Evolutionary conservation across 2,329 filamentous ascomycete genomes (phyloP).

Genomic region (Teratosphaeria epicoccoides): DNA sequence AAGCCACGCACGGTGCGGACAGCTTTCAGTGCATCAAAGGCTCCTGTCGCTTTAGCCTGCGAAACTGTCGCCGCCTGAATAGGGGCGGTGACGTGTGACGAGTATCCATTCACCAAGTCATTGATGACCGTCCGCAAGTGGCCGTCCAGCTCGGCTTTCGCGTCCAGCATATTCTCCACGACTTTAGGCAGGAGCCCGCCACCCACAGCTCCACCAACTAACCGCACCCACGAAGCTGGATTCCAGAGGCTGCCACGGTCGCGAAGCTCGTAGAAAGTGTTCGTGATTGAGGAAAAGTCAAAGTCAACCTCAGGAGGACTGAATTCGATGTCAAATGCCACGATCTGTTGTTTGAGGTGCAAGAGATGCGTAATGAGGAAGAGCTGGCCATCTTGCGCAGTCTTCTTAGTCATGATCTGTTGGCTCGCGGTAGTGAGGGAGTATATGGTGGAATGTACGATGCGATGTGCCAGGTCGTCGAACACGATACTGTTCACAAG

Average conservation of each 20-base stretch:
- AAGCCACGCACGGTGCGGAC: slow-evolving; percentile 39
- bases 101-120: slow-evolving; percentile 52
- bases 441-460: slow-evolving; percentile 80
- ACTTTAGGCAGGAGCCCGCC: slow-evolving; percentile 51
- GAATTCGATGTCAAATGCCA: slow-evolving; percentile 87
- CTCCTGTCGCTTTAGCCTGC: slow-evolving; percentile 7
- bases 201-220: slow-evolving; percentile 37
- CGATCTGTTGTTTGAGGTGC: slow-evolving; percentile 87
- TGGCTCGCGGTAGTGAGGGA: slow-evolving; percentile 67
- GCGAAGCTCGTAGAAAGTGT: slow-evolving; percentile 57
- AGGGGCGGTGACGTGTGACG: slow-evolving; percentile 45
- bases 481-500: slow-evolving; percentile 60
- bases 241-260: slow-evolving; percentile 57
- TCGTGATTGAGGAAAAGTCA: slow-evolving; percentile 55
- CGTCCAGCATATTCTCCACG: slow-evolving; percentile 61
- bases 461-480: slow-evolving; percentile 63
- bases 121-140: slow-evolving; percentile 53
- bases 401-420: slow-evolving; percentile 52
- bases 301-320: slow-evolving; percentile 54
- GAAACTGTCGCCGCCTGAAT: slow-evolving; percentile 22
- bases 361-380: slow-evolving; percentile 94
- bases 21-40: slow-evolving; percentile 24
- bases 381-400: slow-evolving; percentile 65
- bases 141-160: slow-evolving; percentile 57
- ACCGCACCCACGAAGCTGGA: slow-evolving; percentile 49